These are phyloP conservation scores for Escallonia herrerae DNA, from an alignment of 129 eudicot species.

Conservation along the genomic window DNA sequence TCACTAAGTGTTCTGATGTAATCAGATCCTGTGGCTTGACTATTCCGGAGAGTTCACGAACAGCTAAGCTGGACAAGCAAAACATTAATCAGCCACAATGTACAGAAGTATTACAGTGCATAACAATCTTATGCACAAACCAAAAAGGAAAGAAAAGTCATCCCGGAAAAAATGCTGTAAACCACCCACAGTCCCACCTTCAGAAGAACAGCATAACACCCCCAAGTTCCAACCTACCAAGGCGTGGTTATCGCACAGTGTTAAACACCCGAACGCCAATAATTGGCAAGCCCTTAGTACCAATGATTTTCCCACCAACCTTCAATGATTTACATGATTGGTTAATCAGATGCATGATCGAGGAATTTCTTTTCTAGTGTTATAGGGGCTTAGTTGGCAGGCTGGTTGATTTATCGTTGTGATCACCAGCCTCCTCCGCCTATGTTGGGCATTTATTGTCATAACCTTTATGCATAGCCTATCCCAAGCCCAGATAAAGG, in stretches of 20 bases:
- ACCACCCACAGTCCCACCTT: too few species aligned
- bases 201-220: not conserved
- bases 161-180: not conserved
- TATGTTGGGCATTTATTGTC: too few species aligned
- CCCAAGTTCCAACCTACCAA: too few species aligned
- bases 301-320: not conserved
- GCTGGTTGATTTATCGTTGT: too few species aligned
- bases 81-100: constrained; percentile 9
- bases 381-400: too few species aligned
- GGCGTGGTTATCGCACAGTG: not conserved
- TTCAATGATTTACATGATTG: too few species aligned
- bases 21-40: constrained; percentile 75
- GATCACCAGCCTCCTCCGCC: too few species aligned
- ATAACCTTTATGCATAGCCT: too few species aligned
- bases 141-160: not conserved
- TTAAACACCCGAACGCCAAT: not conserved
- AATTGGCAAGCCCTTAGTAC: not conserved
- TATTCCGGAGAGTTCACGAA: constrained; percentile 78
- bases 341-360: too few species aligned
- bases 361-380: too few species aligned
- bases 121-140: not conserved
- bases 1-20: constrained; percentile 73
- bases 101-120: not conserved
- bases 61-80: constrained; percentile 72
- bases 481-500: too few species aligned